Percentiles rank a stretch among this genome's conserved stretches.
Conservation (phyloP, 192 early-diverging fungal species). For the Rhizoclosmatium sp. region DNA sequence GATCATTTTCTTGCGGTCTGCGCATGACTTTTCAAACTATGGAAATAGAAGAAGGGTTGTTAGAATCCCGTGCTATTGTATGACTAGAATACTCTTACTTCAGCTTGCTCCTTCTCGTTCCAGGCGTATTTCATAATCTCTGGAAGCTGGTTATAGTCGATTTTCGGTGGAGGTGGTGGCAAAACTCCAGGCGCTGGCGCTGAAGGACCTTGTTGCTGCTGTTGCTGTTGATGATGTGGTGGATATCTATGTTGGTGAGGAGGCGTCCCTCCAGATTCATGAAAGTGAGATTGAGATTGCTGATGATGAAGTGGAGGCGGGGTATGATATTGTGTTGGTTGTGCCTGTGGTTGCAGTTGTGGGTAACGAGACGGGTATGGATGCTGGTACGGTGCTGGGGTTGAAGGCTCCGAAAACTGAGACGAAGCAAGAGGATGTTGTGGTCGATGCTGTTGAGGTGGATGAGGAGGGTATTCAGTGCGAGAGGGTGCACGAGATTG, state of each 20-base stretch:
- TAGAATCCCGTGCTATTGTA: background rate
- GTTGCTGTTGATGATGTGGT: slow-evolving; percentile 10
- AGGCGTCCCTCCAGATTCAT: background rate
- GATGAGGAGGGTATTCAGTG: background rate
- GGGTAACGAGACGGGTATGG: background rate
- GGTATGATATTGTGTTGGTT: background rate
- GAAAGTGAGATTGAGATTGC: background rate
- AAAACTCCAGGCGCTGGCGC: background rate
- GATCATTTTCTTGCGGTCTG: slow-evolving; percentile 22
- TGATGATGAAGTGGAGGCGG: slow-evolving; percentile 6
- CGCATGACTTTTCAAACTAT: slow-evolving; percentile 34
- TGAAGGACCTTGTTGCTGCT: slow-evolving; percentile 1
- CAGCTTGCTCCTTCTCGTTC: slow-evolving; percentile 39
- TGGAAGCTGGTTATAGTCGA: slow-evolving; percentile 21
- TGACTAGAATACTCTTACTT: slow-evolving; percentile 7
- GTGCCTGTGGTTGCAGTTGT: background rate
- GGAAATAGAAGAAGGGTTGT: slow-evolving; percentile 1
- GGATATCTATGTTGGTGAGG: background rate
- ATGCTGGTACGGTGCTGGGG: background rate
- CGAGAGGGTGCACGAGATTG: background rate
- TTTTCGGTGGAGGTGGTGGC: slow-evolving; percentile 11
- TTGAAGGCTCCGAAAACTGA: background rate
- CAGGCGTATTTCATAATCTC: slow-evolving; percentile 34
- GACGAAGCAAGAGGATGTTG: background rate
- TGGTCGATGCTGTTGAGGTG: background rate